Percentiles rank a stretch among this genome's conserved stretches.
phyloP scores from a whole-genome alignment of 2,329 filamentous ascomycete genomes.

The Fusarium anthophilum region DNA sequence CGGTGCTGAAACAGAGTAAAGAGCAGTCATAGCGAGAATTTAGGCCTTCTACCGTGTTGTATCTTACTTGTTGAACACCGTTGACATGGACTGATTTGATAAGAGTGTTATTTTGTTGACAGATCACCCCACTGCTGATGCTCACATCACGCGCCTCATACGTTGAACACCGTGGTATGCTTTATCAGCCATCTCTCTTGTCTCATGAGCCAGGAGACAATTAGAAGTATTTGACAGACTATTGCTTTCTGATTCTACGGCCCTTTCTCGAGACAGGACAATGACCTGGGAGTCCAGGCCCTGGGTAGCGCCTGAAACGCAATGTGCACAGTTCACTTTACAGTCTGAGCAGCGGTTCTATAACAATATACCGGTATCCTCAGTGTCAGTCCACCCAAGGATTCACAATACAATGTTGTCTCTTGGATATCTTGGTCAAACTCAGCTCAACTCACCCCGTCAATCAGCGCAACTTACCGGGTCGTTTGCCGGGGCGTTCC shows the following conservation, averaged over 20 bases:
- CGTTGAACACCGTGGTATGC: neutral
- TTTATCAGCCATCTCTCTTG: neutral
- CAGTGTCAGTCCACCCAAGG: neutral
- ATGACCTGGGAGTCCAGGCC: fast-evolving
- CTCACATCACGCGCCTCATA: no score
- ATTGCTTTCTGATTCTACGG: neutral
- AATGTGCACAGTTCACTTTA: neutral
- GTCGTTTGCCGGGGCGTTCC: fast-evolving
- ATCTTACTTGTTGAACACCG: neutral
- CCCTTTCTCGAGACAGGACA: neutral
- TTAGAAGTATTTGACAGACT: neutral
- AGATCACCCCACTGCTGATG: no score
- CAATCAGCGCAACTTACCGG: neutral
- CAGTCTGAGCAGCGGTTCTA: neutral
- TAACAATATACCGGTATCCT: neutral
- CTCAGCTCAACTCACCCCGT: neutral
- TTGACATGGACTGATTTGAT: no score
- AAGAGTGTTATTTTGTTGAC: no score
- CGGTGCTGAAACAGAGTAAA: neutral
- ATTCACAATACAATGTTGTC: neutral
- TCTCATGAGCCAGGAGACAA: fast-evolving
- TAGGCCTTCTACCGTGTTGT: fast-evolving
- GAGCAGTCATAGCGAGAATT: neutral
- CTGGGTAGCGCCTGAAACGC: fast-evolving
- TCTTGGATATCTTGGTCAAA: neutral